These are phyloP conservation scores for Trichoderma pleuroti DNA, from an alignment of 2,329 filamentous ascomycete genomes.

Conservation along the genomic window DNA sequence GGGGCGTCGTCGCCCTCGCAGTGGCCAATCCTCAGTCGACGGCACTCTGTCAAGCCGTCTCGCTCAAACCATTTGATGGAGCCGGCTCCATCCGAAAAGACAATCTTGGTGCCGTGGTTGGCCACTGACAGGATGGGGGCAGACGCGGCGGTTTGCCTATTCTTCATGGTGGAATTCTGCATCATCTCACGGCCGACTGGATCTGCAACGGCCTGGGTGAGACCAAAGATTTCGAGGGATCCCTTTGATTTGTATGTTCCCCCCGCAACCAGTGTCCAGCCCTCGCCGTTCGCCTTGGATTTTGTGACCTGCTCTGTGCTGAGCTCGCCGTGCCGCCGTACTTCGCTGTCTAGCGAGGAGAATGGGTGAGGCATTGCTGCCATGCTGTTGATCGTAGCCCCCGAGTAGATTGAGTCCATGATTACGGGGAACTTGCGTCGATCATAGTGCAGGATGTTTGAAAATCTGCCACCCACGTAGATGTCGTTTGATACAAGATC, in stretches of 20 bases:
- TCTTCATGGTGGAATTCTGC: conserved; percentile 58
- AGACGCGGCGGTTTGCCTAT: conserved; percentile 76
- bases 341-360: conserved; percentile 58
- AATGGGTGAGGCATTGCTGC: conserved; percentile 66
- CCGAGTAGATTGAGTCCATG: conserved; percentile 76
- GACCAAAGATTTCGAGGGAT: conserved; percentile 79
- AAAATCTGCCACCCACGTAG: conserved; percentile 84
- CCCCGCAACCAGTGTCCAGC: conserved; percentile 72
- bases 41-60: conserved; percentile 65
- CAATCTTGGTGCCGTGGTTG: conserved; percentile 76
- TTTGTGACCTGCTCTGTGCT: conserved; percentile 51
- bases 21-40: conserved; percentile 53
- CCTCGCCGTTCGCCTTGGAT: conserved; percentile 49
- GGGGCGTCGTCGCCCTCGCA: conserved; percentile 45
- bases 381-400: conserved; percentile 71
- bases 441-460: conserved; percentile 85
- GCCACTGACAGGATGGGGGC: conserved; percentile 79
- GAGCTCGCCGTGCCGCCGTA: conserved; percentile 52
- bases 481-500: conserved; percentile 69
- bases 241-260: conserved; percentile 92
- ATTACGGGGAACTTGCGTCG: conserved; percentile 78
- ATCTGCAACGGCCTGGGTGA: conserved; percentile 36
- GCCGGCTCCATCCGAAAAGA: conserved; percentile 79
- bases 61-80: conserved; percentile 88
- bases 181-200: conserved; percentile 27